Base-by-base conservation (phyloP, 2,329 filamentous ascomycete species). In the Teratosphaeria viscida region DNA sequence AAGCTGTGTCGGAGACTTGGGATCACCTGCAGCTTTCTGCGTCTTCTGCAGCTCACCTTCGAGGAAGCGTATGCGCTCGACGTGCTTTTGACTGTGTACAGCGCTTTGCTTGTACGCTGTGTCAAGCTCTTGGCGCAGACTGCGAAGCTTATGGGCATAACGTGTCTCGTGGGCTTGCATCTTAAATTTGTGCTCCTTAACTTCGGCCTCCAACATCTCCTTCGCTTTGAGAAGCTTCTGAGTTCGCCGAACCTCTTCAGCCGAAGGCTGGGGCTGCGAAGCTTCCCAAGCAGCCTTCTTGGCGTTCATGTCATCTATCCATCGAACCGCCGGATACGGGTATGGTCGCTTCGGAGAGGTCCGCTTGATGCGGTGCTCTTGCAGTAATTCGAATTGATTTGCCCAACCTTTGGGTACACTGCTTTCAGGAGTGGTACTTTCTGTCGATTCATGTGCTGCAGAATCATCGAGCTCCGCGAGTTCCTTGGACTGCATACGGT, bases 361-460 rank as follows among this genome's bases (percentile, higher is more conserved):
- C 5, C 68, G 64, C 52, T 63, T 59, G n/a, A 70, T 56, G 39
- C 69, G 68, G 27, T 69, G 61, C 14, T 68, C 63, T 60, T 69
- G 69, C 12, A 71, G 60, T 5, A 70, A 37, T 23, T 70, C 66
- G 16, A 64, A 65, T 49, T 67, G 64, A 55, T 68, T 59, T 5
- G 62, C 55, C 68, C 67, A 69, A 23, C 64, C 61, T 47, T 59
- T 65, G 3, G 69, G 69, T 6, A 71, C 57, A 26, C 57, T 63
- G n/a, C 19, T 52, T 27, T 57, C 52, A 12, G 59, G 16, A 11
- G 11, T 32, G 11, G 53, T 11, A 56, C 59, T 60, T 54, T 70
- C 69, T 8, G 68, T 70, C 3, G 68, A 69, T 57, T 71, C 68
- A 55, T 71, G 67, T 4, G 69, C 68, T 14, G 68, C 67, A 23